These are phyloP conservation scores for Zygotorulaspora chibaensis DNA, from an alignment of 805 yeast species.

Conservation along the genomic window DNA sequence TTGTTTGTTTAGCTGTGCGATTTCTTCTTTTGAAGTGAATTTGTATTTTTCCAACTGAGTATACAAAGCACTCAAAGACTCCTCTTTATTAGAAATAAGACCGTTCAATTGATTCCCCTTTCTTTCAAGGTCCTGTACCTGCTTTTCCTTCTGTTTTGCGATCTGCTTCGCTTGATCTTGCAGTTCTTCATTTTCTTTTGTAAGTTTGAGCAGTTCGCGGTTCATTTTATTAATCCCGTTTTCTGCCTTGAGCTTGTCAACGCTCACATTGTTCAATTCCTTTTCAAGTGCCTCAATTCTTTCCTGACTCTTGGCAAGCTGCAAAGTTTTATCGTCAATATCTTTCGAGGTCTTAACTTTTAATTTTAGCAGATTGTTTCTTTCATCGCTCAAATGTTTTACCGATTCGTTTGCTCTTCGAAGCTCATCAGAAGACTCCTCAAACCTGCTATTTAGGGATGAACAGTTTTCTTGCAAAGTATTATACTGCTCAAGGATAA, in stretches of 20 bases:
- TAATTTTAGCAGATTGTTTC: conserved; percentile 22
- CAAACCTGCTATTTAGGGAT: background rate
- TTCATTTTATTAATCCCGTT: conserved; percentile 89
- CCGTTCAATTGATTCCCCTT: conserved; percentile 18
- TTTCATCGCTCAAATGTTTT: conserved; percentile 20
- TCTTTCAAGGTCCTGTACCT: conserved; percentile 25
- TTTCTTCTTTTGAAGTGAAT: conserved; percentile 25
- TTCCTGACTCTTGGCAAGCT: conserved; percentile 13
- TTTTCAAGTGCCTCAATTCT: conserved; percentile 24
- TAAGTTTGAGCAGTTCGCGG: conserved; percentile 66
- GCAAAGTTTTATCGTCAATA: conserved; percentile 27
- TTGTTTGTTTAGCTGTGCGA: conserved; percentile 22
- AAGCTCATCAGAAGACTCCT: conserved; percentile 13
- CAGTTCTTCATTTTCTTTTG: conserved; percentile 52
- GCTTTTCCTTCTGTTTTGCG: conserved; percentile 43
- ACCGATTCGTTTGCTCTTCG: conserved; percentile 13
- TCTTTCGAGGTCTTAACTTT: conserved; percentile 37
- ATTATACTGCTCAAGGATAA: conserved; percentile 10
- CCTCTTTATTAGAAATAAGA: conserved; percentile 19
- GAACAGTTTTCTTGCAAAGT: conserved; percentile 18
- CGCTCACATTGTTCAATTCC: conserved; percentile 25
- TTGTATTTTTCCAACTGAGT: background rate
- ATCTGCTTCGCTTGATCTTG: conserved; percentile 41
- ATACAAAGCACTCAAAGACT: conserved; percentile 2
- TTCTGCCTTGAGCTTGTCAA: conserved; percentile 62